phyloP scores from a whole-genome alignment of 2,329 filamentous ascomycete genomes.

The Aspergillus ochraceus region DNA sequence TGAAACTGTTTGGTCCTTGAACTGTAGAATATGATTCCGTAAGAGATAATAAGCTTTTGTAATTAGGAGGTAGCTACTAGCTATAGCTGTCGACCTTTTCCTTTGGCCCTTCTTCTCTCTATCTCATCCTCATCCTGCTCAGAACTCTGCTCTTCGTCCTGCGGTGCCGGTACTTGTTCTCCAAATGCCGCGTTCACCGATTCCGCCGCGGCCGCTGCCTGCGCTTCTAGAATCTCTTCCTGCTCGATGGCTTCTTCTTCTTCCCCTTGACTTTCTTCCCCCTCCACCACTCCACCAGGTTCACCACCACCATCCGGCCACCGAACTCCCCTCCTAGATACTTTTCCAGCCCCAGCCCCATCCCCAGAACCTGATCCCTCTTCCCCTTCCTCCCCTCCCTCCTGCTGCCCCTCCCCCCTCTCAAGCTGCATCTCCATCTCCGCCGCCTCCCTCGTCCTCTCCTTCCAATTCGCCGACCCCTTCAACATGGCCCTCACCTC shows the following conservation, averaged over 20 bases:
- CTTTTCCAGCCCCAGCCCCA: not conserved
- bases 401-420: conserved; percentile 6
- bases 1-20: not conserved
- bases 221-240: conserved; percentile 31
- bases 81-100: not conserved
- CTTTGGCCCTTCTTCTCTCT: not conserved
- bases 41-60: no score
- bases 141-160: conserved; percentile 25
- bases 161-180: conserved; percentile 1
- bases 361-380: not conserved
- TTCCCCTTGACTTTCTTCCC: conserved; percentile 23
- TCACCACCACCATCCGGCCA: conserved; percentile 20
- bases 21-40: no score
- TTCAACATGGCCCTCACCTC: conserved; percentile 38
- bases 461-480: conserved; percentile 30
- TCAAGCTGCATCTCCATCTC: not conserved
- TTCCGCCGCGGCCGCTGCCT: conserved; percentile 27
- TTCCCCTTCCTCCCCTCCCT: conserved; percentile 2
- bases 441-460: conserved; percentile 7
- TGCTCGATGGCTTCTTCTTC: conserved; percentile 35
- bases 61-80: not conserved
- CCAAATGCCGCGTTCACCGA: conserved; percentile 21
- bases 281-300: conserved; percentile 5
- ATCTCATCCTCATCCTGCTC: not conserved
- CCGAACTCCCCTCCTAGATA: conserved; percentile 11